These are phyloP conservation scores for Ganoderma boninense DNA, from an alignment of 1,284 basidiomycete species.

Conservation along the genomic window DNA sequence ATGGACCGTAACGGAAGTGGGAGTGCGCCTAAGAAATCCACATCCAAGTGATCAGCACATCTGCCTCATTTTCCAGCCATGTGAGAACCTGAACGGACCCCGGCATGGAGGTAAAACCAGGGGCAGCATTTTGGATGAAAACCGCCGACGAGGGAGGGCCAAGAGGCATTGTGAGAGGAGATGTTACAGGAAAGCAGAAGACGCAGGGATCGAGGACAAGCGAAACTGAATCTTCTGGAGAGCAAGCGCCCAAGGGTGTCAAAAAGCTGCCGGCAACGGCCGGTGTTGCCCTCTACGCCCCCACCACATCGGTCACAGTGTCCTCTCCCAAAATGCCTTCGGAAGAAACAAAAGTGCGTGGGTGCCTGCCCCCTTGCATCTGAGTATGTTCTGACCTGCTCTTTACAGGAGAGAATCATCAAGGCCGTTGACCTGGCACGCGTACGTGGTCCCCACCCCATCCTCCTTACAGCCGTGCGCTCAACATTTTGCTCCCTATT, in stretches of 20 bases:
- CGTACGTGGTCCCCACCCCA: slow-evolving; percentile 54
- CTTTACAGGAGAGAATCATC: slow-evolving; percentile 75
- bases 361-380: background rate
- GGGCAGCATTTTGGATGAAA: slow-evolving; percentile 59
- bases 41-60: slow-evolving; percentile 14
- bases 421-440: slow-evolving; percentile 82
- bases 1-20: slow-evolving; percentile 83
- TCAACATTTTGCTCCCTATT: slow-evolving; percentile 1
- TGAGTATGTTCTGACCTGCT: slow-evolving; percentile 2
- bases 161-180: slow-evolving; percentile 64
- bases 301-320: slow-evolving; percentile 38
- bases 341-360: slow-evolving; percentile 82
- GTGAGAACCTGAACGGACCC: slow-evolving; percentile 37
- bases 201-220: slow-evolving; percentile 16
- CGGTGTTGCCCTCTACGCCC: slow-evolving; percentile 35
- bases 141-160: slow-evolving; percentile 74
- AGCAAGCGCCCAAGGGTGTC: slow-evolving; percentile 31
- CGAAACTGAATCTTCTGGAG: slow-evolving; percentile 22
- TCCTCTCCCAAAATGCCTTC: slow-evolving; percentile 70
- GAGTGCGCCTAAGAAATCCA: slow-evolving; percentile 60
- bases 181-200: slow-evolving; percentile 21
- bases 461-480: slow-evolving; percentile 12
- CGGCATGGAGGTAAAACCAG: slow-evolving; percentile 44
- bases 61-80: background rate
- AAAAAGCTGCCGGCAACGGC: slow-evolving; percentile 47